A percentile compares a stretch with the other conserved stretches of the same genome.
These are phyloP conservation scores for Trametes maxima DNA, from an alignment of 768 basidiomycete genomes.

Conservation along the genomic window DNA sequence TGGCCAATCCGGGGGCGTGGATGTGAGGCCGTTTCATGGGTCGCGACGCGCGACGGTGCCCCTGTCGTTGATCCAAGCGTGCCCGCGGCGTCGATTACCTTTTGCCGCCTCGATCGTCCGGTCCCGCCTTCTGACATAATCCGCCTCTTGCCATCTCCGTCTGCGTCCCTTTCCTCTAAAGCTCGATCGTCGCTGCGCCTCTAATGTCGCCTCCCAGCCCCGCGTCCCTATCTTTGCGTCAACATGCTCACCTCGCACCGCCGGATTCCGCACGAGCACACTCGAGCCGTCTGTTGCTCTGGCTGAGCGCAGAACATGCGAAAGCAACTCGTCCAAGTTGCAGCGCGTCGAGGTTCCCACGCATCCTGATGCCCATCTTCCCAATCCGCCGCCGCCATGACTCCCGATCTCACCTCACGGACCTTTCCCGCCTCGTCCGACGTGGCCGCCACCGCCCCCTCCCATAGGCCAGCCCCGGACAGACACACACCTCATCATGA, in stretches of 20 bases:
- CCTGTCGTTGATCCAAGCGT: constrained; percentile 8
- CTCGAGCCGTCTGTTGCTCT: neutral
- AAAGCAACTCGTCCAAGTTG: neutral
- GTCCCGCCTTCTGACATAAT: constrained; percentile 14
- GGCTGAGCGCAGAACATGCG: neutral
- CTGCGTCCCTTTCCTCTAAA: neutral
- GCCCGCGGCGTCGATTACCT: constrained; percentile 9
- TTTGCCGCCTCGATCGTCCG: constrained; percentile 13
- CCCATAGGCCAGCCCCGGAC: neutral
- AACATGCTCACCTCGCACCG: neutral
- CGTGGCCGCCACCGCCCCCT: neutral
- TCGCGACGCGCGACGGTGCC: neutral
- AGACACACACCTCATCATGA: too few species aligned
- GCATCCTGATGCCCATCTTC: constrained; percentile 4
- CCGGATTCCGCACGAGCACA: neutral
- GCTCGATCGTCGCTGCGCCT: constrained; percentile 17
- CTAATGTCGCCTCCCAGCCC: neutral
- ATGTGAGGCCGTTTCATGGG: constrained; percentile 4
- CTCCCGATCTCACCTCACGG: constrained; percentile 15
- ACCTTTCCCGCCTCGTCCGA: constrained; percentile 9
- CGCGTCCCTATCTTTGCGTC: neutral
- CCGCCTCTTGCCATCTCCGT: constrained; percentile 7
- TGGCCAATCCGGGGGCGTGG: neutral
- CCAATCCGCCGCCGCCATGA: neutral
- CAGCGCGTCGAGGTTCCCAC: constrained; percentile 8